phyloP scores from a whole-genome alignment of 768 basidiomycete species.

The Naganishia onofrii region DNA sequence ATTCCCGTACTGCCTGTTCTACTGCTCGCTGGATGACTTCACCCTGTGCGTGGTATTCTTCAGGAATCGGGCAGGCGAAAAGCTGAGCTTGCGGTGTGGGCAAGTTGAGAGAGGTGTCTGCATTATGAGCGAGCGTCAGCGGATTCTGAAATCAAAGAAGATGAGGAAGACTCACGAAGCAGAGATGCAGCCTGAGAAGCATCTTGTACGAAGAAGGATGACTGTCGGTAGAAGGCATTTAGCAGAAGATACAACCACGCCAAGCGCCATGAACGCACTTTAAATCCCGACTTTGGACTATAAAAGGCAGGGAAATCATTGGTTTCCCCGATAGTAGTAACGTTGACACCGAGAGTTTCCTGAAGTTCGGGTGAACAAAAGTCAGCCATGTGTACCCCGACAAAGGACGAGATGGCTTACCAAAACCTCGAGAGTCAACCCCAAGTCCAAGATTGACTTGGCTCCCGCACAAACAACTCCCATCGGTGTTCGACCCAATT shows the following conservation, averaged over 20 bases:
- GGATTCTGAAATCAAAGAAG: not conserved
- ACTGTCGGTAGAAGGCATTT: not conserved
- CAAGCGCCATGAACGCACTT: constrained; percentile 55
- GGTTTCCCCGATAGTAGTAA: constrained; percentile 70
- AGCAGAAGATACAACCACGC: not conserved
- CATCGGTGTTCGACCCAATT: constrained; percentile 83
- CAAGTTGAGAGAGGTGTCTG: constrained; percentile 70
- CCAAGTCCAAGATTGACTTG: constrained; percentile 93
- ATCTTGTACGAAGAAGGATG: constrained; percentile 22
- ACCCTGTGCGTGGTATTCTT: constrained; percentile 67
- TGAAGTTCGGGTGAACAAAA: constrained; percentile 44
- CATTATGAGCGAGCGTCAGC: constrained; percentile 12
- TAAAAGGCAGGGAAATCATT: constrained; percentile 95
- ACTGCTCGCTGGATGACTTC: constrained; percentile 70
- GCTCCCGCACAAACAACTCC: constrained; percentile 89
- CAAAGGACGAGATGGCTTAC: constrained; percentile 33
- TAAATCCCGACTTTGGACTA: constrained; percentile 73
- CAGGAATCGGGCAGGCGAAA: constrained; percentile 86
- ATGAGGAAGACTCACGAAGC: constrained; percentile 59
- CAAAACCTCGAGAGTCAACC: constrained; percentile 58
- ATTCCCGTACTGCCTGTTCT: constrained; percentile 78
- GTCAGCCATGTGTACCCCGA: not conserved
- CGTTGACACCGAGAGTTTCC: constrained; percentile 95
- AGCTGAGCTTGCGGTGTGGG: constrained; percentile 69
- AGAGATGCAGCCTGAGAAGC: constrained; percentile 64